Evolutionary conservation across 768 basidiomycete species (phyloP).

Genomic region (Fistulinella prunicolor): DNA sequence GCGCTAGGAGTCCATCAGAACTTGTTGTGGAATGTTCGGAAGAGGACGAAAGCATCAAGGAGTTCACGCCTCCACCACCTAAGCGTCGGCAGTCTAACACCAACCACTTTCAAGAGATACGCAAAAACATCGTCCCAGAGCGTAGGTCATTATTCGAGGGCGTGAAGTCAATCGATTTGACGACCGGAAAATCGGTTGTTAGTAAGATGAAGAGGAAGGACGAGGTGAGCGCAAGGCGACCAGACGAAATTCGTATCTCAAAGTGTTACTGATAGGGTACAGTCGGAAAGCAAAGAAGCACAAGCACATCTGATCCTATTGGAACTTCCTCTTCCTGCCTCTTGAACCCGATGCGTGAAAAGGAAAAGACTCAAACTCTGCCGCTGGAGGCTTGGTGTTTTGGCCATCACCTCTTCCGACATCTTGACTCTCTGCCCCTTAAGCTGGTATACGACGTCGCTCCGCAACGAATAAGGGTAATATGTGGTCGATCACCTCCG

Average conservation of each 20-base stretch:
- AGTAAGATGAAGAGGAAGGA: slow-evolving; percentile 26
- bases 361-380: slow-evolving; percentile 3
- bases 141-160: background rate
- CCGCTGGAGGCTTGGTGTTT: slow-evolving; percentile 31
- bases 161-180: slow-evolving; percentile 7
- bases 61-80: slow-evolving; percentile 11
- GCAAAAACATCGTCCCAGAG: slow-evolving; percentile 13
- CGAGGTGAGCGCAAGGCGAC: slow-evolving; percentile 17
- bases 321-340: slow-evolving; percentile 30
- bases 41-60: slow-evolving; percentile 21
- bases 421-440: slow-evolving; percentile 11
- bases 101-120: slow-evolving; percentile 15
- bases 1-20: slow-evolving; percentile 8
- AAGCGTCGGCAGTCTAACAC: background rate
- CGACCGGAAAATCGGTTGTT: background rate
- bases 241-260: slow-evolving; percentile 3
- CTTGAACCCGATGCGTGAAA: slow-evolving; percentile 13
- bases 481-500: slow-evolving; percentile 7
- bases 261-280: slow-evolving; percentile 4
- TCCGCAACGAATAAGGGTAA: slow-evolving; percentile 9
- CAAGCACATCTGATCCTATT: slow-evolving; percentile 14
- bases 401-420: slow-evolving; percentile 18
- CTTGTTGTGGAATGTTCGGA: slow-evolving; percentile 22
- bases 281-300: background rate
- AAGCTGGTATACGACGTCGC: slow-evolving; percentile 13